Conservation (phyloP, 192 early-diverging fungal genomes). For the Chytriomyces confervae region DNA sequence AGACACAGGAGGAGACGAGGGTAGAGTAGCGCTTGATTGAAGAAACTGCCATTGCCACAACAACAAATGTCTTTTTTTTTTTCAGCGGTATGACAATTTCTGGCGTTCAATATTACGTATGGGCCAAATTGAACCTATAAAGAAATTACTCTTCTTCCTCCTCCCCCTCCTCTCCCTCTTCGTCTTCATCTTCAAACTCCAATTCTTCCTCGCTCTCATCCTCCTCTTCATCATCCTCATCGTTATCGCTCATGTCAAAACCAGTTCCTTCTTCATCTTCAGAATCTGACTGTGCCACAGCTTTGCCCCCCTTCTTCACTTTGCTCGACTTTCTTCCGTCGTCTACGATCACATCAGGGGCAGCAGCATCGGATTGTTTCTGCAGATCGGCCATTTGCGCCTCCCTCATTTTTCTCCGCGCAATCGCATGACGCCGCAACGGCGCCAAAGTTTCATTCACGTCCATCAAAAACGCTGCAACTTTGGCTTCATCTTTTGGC, state of each 20-base stretch:
- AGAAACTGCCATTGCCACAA: neutral
- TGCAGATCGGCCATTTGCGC: slow-evolving; percentile 45
- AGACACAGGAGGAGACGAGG: neutral
- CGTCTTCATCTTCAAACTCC: slow-evolving; percentile 1
- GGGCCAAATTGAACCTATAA: neutral
- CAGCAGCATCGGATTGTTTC: slow-evolving; percentile 31
- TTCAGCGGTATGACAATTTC: neutral
- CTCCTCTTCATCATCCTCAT: slow-evolving; percentile 47
- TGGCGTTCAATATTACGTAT: too few relatives aligned
- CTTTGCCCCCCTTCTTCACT: slow-evolving; percentile 22
- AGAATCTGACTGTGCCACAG: neutral
- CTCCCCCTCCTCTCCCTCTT: slow-evolving; percentile 32
- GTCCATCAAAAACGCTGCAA: slow-evolving; percentile 40
- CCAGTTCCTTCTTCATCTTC: slow-evolving; percentile 18
- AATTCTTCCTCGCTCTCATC: slow-evolving; percentile 29
- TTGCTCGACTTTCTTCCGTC: slow-evolving; percentile 21
- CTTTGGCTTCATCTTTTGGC: slow-evolving; percentile 53
- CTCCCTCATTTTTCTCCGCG: slow-evolving; percentile 40
- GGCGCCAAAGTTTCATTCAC: slow-evolving; percentile 42
- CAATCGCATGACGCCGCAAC: slow-evolving; percentile 48
- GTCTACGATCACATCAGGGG: neutral
- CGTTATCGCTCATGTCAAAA: slow-evolving; percentile 40
- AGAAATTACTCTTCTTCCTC: slow-evolving; percentile 1
- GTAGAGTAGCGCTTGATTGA: slow-evolving; percentile 2
- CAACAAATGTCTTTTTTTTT: neutral